phyloP scores from a whole-genome alignment of 176 grass and related monocot species.

The Dendrocalamus sinicus region DNA sequence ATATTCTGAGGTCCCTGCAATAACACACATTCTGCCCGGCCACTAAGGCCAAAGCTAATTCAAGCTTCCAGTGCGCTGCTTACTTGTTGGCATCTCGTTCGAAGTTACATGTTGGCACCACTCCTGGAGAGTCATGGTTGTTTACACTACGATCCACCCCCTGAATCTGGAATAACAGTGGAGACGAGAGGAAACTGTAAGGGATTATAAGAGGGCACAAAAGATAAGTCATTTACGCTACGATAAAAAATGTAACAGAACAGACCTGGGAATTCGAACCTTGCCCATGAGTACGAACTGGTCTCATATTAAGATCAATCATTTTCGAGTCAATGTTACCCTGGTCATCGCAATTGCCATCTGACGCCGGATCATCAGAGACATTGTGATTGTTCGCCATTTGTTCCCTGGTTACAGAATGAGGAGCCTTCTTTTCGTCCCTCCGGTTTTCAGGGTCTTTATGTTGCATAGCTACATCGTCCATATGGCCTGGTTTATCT shows the following conservation, averaged over 20 bases:
- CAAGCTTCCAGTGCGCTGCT: conserved; percentile 12
- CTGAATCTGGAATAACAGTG: conserved; percentile 59
- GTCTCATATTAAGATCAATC: conserved; percentile 92
- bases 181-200: not conserved
- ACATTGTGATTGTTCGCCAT: conserved; percentile 59
- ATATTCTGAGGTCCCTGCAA: conserved; percentile 19
- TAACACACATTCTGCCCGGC: conserved; percentile 2
- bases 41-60: conserved; percentile 25
- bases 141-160: conserved; percentile 54
- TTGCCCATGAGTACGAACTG: conserved; percentile 66
- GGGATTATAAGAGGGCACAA: not conserved
- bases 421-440: conserved; percentile 55
- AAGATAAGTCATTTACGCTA: not conserved
- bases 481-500: conserved; percentile 73
- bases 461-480: conserved; percentile 66
- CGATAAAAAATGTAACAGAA: conserved; percentile 25
- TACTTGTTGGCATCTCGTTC: conserved; percentile 46
- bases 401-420: conserved; percentile 53
- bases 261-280: conserved; percentile 83
- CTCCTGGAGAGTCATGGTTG: conserved; percentile 69
- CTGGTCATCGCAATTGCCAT: conserved; percentile 59
- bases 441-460: conserved; percentile 58
- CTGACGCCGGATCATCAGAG: conserved; percentile 46
- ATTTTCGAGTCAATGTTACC: conserved; percentile 83
- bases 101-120: conserved; percentile 63